A percentile compares a stretch with the other conserved stretches of the same genome.
Evolutionary conservation across 805 yeast species (phyloP).

Genomic region (Metschnikowia colocasiae): DNA sequence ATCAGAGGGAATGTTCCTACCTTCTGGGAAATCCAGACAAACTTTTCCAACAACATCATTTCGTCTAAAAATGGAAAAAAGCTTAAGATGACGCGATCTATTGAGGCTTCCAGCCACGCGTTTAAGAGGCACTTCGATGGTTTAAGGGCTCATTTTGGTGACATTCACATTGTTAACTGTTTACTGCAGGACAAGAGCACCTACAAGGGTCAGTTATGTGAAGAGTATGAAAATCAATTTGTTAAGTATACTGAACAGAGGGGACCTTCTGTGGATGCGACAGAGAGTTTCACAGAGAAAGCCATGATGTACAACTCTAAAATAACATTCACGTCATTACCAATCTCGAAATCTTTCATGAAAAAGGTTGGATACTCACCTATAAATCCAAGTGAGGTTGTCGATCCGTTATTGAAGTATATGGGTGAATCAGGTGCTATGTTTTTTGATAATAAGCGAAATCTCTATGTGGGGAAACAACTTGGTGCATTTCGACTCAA

Average conservation of each 20-base stretch:
- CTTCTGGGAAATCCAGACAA: constrained; percentile 50
- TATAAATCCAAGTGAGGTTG: constrained; percentile 31
- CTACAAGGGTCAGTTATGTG: constrained; percentile 46
- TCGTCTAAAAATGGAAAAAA: constrained; percentile 37
- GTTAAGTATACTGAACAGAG: constrained; percentile 9
- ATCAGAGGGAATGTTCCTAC: constrained; percentile 54
- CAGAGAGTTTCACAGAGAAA: constrained; percentile 13
- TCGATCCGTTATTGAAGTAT: constrained; percentile 26
- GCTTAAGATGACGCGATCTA: constrained; percentile 46
- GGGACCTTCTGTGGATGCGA: constrained; percentile 6
- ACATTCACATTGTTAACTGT: constrained; percentile 48
- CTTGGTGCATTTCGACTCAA: constrained; percentile 49
- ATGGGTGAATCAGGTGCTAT: constrained; percentile 46
- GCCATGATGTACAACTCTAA: constrained; percentile 23
- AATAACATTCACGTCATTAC: constrained; percentile 28
- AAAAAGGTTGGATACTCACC: constrained; percentile 34
- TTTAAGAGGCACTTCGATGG: constrained; percentile 48
- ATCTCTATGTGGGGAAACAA: constrained; percentile 43
- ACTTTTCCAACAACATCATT: constrained; percentile 34
- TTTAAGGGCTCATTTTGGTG: constrained; percentile 46
- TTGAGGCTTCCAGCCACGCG: constrained; percentile 53
- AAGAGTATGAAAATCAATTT: constrained; percentile 26
- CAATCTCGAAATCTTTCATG: constrained; percentile 30
- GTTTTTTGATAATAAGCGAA: constrained; percentile 36
- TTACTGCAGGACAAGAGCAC: constrained; percentile 38